Evolutionary conservation across 176 grass and related monocot genomes (phyloP).

Genomic region (Tillandsia fasciculata): DNA sequence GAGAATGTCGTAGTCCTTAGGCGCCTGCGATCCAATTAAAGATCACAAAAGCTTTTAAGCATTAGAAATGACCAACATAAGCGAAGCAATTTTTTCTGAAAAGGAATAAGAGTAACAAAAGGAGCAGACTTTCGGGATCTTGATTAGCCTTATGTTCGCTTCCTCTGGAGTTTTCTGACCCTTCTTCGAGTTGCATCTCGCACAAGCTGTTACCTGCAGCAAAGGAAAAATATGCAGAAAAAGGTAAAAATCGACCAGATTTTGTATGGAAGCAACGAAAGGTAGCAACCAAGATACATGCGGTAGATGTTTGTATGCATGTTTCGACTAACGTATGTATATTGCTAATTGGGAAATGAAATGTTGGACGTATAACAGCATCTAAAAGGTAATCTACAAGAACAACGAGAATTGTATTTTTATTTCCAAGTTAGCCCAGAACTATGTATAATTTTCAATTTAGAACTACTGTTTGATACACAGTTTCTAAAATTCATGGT

Average conservation of each 20-base stretch:
- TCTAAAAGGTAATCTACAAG: too few relatives aligned
- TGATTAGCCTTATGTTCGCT: slow-evolving; percentile 68
- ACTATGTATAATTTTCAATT: too few relatives aligned
- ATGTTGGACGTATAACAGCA: too few relatives aligned
- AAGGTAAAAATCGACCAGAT: neutral
- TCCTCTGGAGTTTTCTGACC: slow-evolving; percentile 72
- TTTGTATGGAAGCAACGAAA: neutral
- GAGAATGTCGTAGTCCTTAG: slow-evolving; percentile 72
- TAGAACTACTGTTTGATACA: too few relatives aligned
- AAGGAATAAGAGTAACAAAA: neutral
- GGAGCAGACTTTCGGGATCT: slow-evolving; percentile 47
- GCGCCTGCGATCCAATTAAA: slow-evolving; percentile 38
- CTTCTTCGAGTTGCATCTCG: slow-evolving; percentile 86
- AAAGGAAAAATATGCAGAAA: neutral
- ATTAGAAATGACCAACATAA: neutral
- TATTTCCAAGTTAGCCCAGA: too few relatives aligned
- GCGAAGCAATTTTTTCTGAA: neutral
- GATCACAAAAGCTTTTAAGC: slow-evolving; percentile 1
- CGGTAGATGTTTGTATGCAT: too few relatives aligned
- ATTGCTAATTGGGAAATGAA: too few relatives aligned
- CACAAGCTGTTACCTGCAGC: slow-evolving; percentile 80
- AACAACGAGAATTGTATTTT: too few relatives aligned
- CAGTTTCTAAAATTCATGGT: too few relatives aligned
- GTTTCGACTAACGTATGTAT: too few relatives aligned
- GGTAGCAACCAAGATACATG: too few relatives aligned